phyloP scores from a whole-genome alignment of 2,329 filamentous ascomycete genomes.

The Talaromyces sp. region DNA sequence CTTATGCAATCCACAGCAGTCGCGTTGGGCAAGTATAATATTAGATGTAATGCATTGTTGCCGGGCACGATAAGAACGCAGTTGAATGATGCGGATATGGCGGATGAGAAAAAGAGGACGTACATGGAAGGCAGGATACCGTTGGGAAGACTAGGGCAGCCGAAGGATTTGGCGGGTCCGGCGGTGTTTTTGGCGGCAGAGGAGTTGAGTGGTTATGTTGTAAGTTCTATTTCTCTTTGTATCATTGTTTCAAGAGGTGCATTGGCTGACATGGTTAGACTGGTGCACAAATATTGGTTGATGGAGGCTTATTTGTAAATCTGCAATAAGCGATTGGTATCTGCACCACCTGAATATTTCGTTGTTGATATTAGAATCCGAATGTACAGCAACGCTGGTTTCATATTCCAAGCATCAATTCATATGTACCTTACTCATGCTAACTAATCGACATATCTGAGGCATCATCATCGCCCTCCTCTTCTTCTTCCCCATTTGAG shows the following conservation, averaged over 20 bases:
- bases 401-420: neutral
- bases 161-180: conserved; percentile 74
- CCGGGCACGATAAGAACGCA: conserved; percentile 82
- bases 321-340: conserved; percentile 56
- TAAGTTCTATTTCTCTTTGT: conserved; percentile 28
- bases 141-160: conserved; percentile 67
- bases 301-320: conserved; percentile 87
- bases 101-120: conserved; percentile 64
- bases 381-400: neutral
- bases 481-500: neutral
- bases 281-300: conserved; percentile 78
- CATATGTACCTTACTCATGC: neutral
- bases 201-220: conserved; percentile 72
- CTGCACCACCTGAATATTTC: neutral
- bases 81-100: conserved; percentile 77
- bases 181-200: conserved; percentile 81
- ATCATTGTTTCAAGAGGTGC: neutral
- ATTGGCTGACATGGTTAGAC: conserved; percentile 44
- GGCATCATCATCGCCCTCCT: neutral
- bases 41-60: conserved; percentile 78
- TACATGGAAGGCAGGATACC: conserved; percentile 84
- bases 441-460: neutral
- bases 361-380: neutral
- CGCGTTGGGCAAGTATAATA: conserved; percentile 69
- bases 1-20: conserved; percentile 82